A percentile compares a stretch with the other conserved stretches of the same genome.
phyloP scores from a whole-genome alignment of 2,329 filamentous ascomycete species.

The Spiromastix sp. region DNA sequence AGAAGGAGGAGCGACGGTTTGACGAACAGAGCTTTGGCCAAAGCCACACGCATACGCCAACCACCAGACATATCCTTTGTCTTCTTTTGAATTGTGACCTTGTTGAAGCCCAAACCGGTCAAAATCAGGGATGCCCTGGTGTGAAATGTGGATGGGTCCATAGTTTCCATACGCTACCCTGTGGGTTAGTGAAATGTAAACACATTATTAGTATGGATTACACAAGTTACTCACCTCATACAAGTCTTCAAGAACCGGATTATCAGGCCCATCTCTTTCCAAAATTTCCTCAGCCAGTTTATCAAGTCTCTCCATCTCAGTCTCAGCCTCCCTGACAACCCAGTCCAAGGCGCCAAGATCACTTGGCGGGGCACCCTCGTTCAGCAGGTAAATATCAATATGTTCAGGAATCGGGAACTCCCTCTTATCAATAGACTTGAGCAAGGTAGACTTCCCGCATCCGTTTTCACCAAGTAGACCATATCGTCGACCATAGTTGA shows the following conservation, averaged over 20 bases:
- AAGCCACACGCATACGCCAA: slow-evolving; percentile 98
- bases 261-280: slow-evolving; percentile 86
- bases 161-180: slow-evolving; percentile 86
- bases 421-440: slow-evolving; percentile 87
- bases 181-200: slow-evolving; percentile 15
- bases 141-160: slow-evolving; percentile 96
- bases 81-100: slow-evolving; percentile 95
- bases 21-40: slow-evolving; percentile 96
- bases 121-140: slow-evolving; percentile 93
- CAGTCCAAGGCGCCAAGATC: slow-evolving; percentile 90
- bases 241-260: slow-evolving; percentile 78
- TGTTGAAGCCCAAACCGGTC: slow-evolving; percentile 99
- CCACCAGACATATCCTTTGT: slow-evolving; percentile 99
- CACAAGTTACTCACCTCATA: slow-evolving; percentile 64
- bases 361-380: slow-evolving; percentile 85
- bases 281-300: slow-evolving; percentile 79
- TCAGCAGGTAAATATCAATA: slow-evolving; percentile 95
- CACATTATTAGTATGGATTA: not conserved
- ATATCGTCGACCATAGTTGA: slow-evolving; percentile 87
- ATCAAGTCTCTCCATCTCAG: slow-evolving; percentile 84
- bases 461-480: slow-evolving; percentile 97
- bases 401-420: slow-evolving; percentile 95
- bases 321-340: slow-evolving; percentile 91
- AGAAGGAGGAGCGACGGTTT: slow-evolving; percentile 92
- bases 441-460: slow-evolving; percentile 94